Evolutionary conservation across 2,329 filamentous ascomycete species (phyloP).

Genomic region (Dothideomycetes sp.): DNA sequence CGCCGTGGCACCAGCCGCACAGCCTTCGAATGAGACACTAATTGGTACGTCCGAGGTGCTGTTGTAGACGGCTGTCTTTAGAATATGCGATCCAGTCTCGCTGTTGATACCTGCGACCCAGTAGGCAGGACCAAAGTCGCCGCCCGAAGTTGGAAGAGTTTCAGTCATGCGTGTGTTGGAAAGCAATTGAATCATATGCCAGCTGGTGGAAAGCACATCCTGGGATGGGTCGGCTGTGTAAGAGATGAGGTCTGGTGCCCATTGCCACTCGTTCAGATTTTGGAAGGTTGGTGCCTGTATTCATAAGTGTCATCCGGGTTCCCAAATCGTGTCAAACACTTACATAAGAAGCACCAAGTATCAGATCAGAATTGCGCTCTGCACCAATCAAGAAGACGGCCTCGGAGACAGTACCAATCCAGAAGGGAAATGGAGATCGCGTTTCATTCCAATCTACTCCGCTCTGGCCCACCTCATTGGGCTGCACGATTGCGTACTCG

Average conservation of each 20-base stretch:
- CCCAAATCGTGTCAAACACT: conserved; percentile 8
- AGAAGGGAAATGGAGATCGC: conserved; percentile 12
- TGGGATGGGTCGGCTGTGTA: conserved; percentile 23
- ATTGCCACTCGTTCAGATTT: conserved; percentile 15
- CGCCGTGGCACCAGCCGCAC: conserved; percentile 19
- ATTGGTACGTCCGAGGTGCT: conserved; percentile 28
- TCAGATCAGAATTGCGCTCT: conserved; percentile 50
- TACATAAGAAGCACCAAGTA: conserved; percentile 40
- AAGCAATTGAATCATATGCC: conserved; percentile 23
- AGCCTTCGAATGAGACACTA: conserved; percentile 22
- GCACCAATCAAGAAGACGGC: conserved; percentile 49
- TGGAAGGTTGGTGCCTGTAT: conserved; percentile 12
- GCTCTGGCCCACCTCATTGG: conserved; percentile 36
- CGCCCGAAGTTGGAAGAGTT: conserved; percentile 26
- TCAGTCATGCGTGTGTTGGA: conserved; percentile 25
- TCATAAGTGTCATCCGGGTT: not conserved
- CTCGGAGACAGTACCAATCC: conserved; percentile 49
- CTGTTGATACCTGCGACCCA: conserved; percentile 29
- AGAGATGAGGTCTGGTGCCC: conserved; percentile 24
- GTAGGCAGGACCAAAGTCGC: conserved; percentile 26
- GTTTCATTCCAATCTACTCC: conserved; percentile 22
- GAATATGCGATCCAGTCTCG: conserved; percentile 22
- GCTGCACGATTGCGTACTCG: conserved; percentile 41
- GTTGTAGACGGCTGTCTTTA: conserved; percentile 37
- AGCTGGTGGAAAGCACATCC: conserved; percentile 15